Evolutionary conservation across 371 early-diverging fungal genomes (phyloP), one percentile per base, ranked within the genome.

Genomic region (Syncephalastrum racemosum): DNA sequence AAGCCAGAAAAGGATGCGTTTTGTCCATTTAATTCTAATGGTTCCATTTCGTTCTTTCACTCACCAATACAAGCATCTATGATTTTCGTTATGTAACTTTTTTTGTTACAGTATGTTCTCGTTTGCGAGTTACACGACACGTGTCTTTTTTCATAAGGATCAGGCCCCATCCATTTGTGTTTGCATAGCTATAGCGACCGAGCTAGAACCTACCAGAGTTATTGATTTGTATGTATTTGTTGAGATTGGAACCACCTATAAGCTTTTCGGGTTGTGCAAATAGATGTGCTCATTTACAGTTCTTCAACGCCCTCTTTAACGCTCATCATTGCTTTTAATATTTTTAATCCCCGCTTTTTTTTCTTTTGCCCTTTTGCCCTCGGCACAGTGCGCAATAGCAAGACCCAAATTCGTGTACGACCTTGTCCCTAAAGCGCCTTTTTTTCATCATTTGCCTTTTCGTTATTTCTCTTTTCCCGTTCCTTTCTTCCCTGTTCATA

Each of bases 391-490:
- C 36, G 36, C 36, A 31, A 31, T 8, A 31, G 10, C 36, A 31
- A 31, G 36, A 10, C 10, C 10, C 36, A 31, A 31, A 31, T 31
- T 31, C 36, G 36, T 31, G 36, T 31, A 31, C 36, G 36, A 31
- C 36, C 36, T 31, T 31, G 10, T 31, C 36, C 36, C 36, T 23
- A 23, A 25, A 27, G 13, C 22, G 16, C 40, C 19, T n/a, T 51
- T 22, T 52, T 52, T 39, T 27, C 22, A n/a, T 51, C 52, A n/a
- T 39, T 15, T 51, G 19, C 52, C 24, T 39, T 51, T 27, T 51
- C 39, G 36, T 31, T 31, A 31, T 31, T 31, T 31, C 36, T 31
- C 36, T 31, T 31, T 31, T 31, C 12, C 36, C 36, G 10, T 31
- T 31, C 36, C 36, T 31, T 31, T 31, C 36, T 31, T 31, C 10